Conservation (phyloP, 345 rosid genomes). For the Rhodomyrtus tomentosa region DNA sequence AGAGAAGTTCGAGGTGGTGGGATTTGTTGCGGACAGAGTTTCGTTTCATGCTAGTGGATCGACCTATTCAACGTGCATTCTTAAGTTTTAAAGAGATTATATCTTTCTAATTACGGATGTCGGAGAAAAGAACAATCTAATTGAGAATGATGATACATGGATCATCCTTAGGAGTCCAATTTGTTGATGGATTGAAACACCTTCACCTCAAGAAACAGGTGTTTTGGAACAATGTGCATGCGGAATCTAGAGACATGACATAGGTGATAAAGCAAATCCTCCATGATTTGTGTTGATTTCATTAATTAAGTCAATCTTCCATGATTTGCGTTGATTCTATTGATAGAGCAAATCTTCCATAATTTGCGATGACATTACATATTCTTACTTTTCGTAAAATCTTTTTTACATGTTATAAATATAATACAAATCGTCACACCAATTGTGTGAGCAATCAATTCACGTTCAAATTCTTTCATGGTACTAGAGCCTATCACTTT, state of each 20-base stretch:
- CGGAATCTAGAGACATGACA: background rate
- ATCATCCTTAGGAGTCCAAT: background rate
- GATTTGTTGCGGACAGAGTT: background rate
- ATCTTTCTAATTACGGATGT: background rate
- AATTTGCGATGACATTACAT: too few relatives aligned
- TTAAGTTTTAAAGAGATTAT: background rate
- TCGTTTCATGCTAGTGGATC: accelerated
- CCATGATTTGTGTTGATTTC: too few relatives aligned
- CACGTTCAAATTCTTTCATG: too few relatives aligned
- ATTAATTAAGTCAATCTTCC: too few relatives aligned
- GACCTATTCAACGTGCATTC: background rate
- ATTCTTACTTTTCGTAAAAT: too few relatives aligned
- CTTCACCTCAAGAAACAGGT: background rate
- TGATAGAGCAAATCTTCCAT: too few relatives aligned
- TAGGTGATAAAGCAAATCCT: background rate
- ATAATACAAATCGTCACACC: too few relatives aligned
- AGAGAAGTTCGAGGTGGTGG: background rate
- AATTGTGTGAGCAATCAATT: too few relatives aligned
- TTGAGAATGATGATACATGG: background rate
- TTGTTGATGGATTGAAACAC: background rate
- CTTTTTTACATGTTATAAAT: too few relatives aligned
- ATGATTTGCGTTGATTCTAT: too few relatives aligned
- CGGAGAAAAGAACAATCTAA: background rate
- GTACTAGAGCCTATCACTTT: too few relatives aligned
- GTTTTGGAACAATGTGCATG: background rate